Evolutionary conservation across 2,329 filamentous ascomycete species (phyloP).

Genomic region (Shiraia sp.): DNA sequence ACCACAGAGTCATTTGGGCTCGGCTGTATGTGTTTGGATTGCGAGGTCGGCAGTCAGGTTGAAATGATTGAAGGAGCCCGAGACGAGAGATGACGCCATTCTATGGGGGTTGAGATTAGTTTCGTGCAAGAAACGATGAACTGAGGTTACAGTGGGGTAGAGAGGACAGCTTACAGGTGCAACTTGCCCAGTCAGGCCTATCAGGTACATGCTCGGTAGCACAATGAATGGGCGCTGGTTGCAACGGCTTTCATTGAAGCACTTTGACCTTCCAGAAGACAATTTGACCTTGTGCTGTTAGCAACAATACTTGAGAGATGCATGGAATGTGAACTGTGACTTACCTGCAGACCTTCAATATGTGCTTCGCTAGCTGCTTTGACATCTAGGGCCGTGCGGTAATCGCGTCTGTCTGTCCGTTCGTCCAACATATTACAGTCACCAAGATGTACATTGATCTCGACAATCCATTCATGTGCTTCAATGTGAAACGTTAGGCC

Average conservation of each 20-base stretch:
- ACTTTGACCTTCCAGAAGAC: conserved; percentile 2
- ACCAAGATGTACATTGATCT: conserved; percentile 2
- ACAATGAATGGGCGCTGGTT: conserved; percentile 4
- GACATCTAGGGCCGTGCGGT: not conserved
- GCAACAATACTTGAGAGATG: not conserved
- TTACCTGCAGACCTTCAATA: conserved; percentile 3
- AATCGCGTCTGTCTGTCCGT: not conserved
- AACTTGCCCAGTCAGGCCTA: conserved; percentile 12
- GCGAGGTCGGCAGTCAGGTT: not conserved
- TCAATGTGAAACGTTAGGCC: conserved; percentile 7
- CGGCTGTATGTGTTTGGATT: not conserved
- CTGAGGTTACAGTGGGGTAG: not conserved
- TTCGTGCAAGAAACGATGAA: not conserved
- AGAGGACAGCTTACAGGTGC: conserved; percentile 6
- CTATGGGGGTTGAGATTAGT: conserved; percentile 1
- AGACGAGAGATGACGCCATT: conserved; percentile 12
- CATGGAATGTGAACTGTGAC: not conserved
- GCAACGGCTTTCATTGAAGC: not conserved
- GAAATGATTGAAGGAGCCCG: conserved; percentile 14
- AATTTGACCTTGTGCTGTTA: conserved; percentile 4
- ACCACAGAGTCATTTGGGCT: conserved; percentile 7
- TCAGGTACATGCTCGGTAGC: conserved; percentile 8
- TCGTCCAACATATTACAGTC: conserved; percentile 1
- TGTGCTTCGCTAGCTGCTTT: not conserved
- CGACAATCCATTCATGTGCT: conserved; percentile 12